These are phyloP conservation scores for Avicennia marina DNA, from an alignment of 257 asterid genomes.

Conservation along the genomic window DNA sequence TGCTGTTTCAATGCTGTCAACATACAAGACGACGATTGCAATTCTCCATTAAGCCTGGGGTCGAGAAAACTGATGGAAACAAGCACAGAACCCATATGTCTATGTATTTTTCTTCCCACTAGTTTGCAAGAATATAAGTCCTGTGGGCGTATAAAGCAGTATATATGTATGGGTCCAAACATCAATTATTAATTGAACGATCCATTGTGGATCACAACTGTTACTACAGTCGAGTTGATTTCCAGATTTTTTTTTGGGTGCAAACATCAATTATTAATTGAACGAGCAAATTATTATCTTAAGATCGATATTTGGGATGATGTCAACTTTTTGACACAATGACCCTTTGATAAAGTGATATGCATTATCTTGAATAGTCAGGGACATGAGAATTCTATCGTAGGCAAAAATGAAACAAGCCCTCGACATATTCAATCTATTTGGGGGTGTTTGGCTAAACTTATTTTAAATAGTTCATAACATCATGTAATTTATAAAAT, in stretches of 20 bases:
- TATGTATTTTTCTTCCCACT: background rate
- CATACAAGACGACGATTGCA: constrained; percentile 1
- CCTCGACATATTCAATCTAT: too few relatives aligned
- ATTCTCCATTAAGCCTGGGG: constrained; percentile 8
- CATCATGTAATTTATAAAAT: too few relatives aligned
- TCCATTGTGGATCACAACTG: background rate
- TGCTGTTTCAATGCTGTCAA: background rate
- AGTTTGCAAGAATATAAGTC: background rate
- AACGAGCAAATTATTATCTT: background rate
- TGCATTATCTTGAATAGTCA: too few relatives aligned
- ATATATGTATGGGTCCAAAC: too few relatives aligned
- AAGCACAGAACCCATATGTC: background rate
- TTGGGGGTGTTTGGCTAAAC: too few relatives aligned
- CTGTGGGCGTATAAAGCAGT: constrained; percentile 11
- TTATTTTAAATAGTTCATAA: too few relatives aligned
- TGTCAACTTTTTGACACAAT: too few relatives aligned
- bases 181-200: too few relatives aligned
- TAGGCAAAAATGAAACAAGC: too few relatives aligned
- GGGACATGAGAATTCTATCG: too few relatives aligned
- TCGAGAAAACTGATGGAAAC: background rate
- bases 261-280: background rate
- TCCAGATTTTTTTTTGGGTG: background rate
- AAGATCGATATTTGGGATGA: background rate
- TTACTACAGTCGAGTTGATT: background rate
- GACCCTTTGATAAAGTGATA: too few relatives aligned